A percentile compares a stretch with the other conserved stretches of the same genome.
Conservation (phyloP, 495 filamentous ascomycete genomes). For the Staphylotrichum longicolle region DNA sequence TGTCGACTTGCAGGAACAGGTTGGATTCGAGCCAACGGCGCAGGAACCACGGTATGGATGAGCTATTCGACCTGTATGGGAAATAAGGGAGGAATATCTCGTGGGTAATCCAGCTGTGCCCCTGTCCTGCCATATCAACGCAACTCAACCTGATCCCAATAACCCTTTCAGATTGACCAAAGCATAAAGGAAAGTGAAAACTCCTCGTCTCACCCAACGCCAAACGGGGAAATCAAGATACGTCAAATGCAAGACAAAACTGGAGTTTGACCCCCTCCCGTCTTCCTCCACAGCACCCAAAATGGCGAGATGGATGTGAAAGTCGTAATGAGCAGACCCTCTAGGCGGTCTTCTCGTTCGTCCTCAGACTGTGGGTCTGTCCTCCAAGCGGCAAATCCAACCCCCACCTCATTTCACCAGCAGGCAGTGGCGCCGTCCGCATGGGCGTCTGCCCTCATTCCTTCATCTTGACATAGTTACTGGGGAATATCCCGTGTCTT, state of each 20-base stretch:
- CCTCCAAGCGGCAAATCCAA: background rate
- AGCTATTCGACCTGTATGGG: too few relatives aligned
- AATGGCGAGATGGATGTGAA: constrained; percentile 31
- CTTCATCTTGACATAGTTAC: constrained; percentile 56
- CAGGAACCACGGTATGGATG: too few relatives aligned
- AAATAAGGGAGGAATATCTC: too few relatives aligned
- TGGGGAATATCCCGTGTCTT: constrained; percentile 54
- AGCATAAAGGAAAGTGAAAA: background rate
- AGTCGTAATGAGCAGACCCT: too few relatives aligned
- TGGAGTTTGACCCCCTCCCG: background rate
- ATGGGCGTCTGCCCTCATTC: constrained; percentile 12
- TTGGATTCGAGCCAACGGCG: background rate
- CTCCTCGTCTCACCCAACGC: constrained; percentile 12
- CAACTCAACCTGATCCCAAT: too few relatives aligned
- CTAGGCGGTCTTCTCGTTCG: background rate
- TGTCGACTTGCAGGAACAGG: background rate
- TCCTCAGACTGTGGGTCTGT: too few relatives aligned
- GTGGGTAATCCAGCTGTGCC: too few relatives aligned
- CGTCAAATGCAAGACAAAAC: background rate
- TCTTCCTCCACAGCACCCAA: background rate
- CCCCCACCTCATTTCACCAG: too few relatives aligned
- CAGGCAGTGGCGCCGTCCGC: background rate
- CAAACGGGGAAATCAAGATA: constrained; percentile 6
- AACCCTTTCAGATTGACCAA: too few relatives aligned
- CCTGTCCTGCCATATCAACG: too few relatives aligned